Conservation (phyloP, 768 basidiomycete genomes). For the Clitopilus hobsonii region DNA sequence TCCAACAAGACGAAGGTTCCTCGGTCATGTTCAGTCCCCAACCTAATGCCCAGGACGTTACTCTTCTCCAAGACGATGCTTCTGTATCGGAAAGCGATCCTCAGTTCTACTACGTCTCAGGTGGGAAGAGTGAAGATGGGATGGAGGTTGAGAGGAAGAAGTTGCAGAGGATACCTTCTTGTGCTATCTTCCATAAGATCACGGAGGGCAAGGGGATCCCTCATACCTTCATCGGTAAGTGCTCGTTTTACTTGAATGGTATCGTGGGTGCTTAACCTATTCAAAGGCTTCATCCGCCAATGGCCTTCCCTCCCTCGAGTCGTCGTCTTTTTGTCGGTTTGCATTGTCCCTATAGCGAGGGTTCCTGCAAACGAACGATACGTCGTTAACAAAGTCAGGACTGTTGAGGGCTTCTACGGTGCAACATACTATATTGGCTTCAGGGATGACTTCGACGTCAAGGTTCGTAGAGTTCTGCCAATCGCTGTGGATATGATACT, state of each 20-base stretch:
- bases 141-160: constrained; percentile 17
- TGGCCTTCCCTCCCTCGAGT: constrained; percentile 69
- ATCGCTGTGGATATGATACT: neutral
- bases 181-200: constrained; percentile 57
- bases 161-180: constrained; percentile 40
- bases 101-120: constrained; percentile 14
- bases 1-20: constrained; percentile 28
- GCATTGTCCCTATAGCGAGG: constrained; percentile 44
- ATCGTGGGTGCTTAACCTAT: neutral
- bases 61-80: constrained; percentile 11
- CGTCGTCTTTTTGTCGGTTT: constrained; percentile 61
- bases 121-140: constrained; percentile 8
- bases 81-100: constrained; percentile 4
- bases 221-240: constrained; percentile 52
- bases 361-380: constrained; percentile 49
- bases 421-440: constrained; percentile 2
- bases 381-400: constrained; percentile 51
- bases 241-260: neutral
- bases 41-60: constrained; percentile 9
- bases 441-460: constrained; percentile 3
- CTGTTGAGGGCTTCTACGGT: constrained; percentile 59
- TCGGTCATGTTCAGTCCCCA: constrained; percentile 6
- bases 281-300: constrained; percentile 50
- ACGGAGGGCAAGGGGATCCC: constrained; percentile 53
- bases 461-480: neutral